Evolutionary conservation across 176 grass and related monocot genomes (phyloP).

Genomic region (Elaeis guineensis): DNA sequence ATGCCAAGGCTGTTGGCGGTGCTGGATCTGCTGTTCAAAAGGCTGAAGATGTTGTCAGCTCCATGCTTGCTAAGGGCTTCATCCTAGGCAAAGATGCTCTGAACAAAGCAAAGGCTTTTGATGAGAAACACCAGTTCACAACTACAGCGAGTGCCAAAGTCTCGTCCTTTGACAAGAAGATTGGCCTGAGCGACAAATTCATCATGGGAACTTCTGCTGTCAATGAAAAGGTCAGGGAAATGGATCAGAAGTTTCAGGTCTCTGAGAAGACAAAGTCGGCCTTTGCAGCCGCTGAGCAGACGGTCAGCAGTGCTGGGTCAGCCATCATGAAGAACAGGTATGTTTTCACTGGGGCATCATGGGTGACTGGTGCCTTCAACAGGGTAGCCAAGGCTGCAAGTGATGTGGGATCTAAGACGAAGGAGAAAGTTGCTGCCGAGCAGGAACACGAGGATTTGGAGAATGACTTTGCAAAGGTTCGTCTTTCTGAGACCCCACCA

Average conservation of each 20-base stretch:
- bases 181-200: slow-evolving; percentile 73
- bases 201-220: slow-evolving; percentile 38
- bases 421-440: slow-evolving; percentile 42
- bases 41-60: slow-evolving; percentile 50
- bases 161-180: slow-evolving; percentile 40
- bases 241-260: slow-evolving; percentile 86
- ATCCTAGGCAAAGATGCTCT: slow-evolving; percentile 68
- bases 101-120: slow-evolving; percentile 63
- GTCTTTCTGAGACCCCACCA: slow-evolving; percentile 33
- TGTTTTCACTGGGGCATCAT: slow-evolving; percentile 49
- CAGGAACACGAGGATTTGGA: slow-evolving; percentile 16
- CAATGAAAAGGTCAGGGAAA: slow-evolving; percentile 79
- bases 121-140: slow-evolving; percentile 64
- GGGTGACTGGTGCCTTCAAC: slow-evolving; percentile 69
- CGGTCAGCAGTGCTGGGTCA: slow-evolving; percentile 52
- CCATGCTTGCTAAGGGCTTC: slow-evolving; percentile 72
- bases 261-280: slow-evolving; percentile 76
- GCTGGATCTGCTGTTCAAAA: slow-evolving; percentile 51
- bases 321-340: slow-evolving; percentile 75
- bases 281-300: slow-evolving; percentile 63
- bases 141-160: slow-evolving; percentile 66
- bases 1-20: slow-evolving; percentile 24
- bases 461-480: slow-evolving; percentile 18
- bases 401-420: slow-evolving; percentile 28
- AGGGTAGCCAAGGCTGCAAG: slow-evolving; percentile 47